phyloP scores from a whole-genome alignment of 2,329 filamentous ascomycete genomes.

The Aaosphaeria arxii region DNA sequence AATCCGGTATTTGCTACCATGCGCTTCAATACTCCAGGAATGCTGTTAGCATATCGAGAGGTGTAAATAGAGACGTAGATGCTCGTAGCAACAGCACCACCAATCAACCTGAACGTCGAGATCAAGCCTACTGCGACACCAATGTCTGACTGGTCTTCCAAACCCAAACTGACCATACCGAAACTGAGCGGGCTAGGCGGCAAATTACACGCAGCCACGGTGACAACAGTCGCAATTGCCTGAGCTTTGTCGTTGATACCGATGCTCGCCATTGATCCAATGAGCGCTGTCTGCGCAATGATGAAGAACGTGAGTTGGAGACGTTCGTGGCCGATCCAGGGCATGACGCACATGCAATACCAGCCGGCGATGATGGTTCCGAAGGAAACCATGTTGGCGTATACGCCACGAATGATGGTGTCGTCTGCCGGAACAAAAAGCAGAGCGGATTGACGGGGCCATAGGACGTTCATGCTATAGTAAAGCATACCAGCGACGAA shows the following conservation, averaged over 20 bases:
- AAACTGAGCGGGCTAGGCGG: slow-evolving; percentile 34
- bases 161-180: slow-evolving; percentile 34
- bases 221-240: slow-evolving; percentile 34
- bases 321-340: slow-evolving; percentile 33
- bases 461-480: slow-evolving; percentile 23
- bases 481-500: slow-evolving; percentile 24
- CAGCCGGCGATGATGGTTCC: slow-evolving; percentile 28
- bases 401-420: slow-evolving; percentile 21
- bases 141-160: slow-evolving; percentile 36
- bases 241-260: slow-evolving; percentile 29
- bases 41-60: slow-evolving; percentile 18
- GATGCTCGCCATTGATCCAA: slow-evolving; percentile 35
- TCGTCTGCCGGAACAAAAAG: slow-evolving; percentile 15
- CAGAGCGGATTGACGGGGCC: slow-evolving; percentile 19
- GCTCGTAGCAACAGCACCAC: slow-evolving; percentile 37
- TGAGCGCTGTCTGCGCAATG: slow-evolving; percentile 32
- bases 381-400: slow-evolving; percentile 19
- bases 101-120: slow-evolving; percentile 37
- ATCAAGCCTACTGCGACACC: slow-evolving; percentile 39
- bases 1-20: slow-evolving; percentile 4
- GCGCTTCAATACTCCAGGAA: slow-evolving; percentile 4
- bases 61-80: slow-evolving; percentile 39
- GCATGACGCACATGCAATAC: slow-evolving; percentile 25
- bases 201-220: slow-evolving; percentile 27
- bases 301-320: slow-evolving; percentile 38